Conservation (phyloP, 2,329 filamentous ascomycete genomes). For the Mycosphaerella arachidis region DNA sequence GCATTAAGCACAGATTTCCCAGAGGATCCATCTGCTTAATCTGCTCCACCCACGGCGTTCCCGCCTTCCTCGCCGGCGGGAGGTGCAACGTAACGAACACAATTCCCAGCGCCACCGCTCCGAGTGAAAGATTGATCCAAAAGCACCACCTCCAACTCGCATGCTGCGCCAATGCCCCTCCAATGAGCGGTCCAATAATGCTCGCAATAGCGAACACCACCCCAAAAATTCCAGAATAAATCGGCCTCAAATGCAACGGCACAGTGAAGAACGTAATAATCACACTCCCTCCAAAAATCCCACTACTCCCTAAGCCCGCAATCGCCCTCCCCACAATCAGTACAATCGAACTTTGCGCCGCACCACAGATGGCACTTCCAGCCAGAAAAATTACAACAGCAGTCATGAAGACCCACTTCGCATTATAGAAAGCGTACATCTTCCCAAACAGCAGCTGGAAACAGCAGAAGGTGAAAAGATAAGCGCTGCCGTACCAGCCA, state of each 20-base stretch:
- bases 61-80: not conserved
- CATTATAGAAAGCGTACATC: constrained; percentile 37
- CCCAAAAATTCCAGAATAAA: not conserved
- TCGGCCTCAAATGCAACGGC: not conserved
- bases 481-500: constrained; percentile 43
- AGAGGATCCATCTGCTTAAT: not conserved
- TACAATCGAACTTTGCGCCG: constrained; percentile 44
- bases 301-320: constrained; percentile 51
- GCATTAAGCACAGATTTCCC: constrained; percentile 26
- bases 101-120: not conserved
- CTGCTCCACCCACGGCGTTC: not conserved
- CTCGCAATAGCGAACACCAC: not conserved
- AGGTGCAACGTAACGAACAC: not conserved
- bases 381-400: constrained; percentile 39
- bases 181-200: not conserved
- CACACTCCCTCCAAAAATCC: constrained; percentile 42
- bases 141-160: constrained; percentile 2
- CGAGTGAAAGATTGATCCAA: not conserved
- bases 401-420: constrained; percentile 41
- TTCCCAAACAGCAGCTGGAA: constrained; percentile 42
- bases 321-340: constrained; percentile 50
- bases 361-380: constrained; percentile 39
- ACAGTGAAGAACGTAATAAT: constrained; percentile 1
- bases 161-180: constrained; percentile 3
- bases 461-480: constrained; percentile 43